These are phyloP conservation scores for Scheffersomyces stipitis DNA, from an alignment of 805 yeast species.

Conservation along the genomic window DNA sequence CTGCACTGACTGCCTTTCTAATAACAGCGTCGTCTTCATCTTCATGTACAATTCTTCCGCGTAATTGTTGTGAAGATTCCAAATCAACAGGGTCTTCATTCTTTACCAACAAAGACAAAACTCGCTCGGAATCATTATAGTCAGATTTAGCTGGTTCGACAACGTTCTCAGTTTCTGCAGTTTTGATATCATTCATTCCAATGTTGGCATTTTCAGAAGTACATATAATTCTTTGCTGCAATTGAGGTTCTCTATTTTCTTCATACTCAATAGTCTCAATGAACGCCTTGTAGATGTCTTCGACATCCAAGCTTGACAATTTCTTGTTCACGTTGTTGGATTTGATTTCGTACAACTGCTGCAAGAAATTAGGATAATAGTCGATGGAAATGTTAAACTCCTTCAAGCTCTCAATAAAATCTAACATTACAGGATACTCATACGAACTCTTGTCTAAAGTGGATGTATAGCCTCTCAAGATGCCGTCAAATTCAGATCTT, in stretches of 20 bases:
- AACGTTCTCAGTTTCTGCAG: not conserved
- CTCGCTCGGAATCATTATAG: constrained; percentile 17
- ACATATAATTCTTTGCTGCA: not conserved
- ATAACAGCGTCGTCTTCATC: constrained; percentile 8
- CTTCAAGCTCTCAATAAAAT: constrained; percentile 12
- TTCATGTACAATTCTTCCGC: constrained; percentile 16
- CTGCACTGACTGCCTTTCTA: constrained; percentile 17
- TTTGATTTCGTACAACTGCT: constrained; percentile 15
- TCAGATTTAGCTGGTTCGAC: constrained; percentile 1
- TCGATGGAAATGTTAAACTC: constrained; percentile 16
- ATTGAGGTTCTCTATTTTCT: not conserved
- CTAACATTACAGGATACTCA: constrained; percentile 10
- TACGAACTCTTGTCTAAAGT: constrained; percentile 5
- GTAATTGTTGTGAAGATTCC: constrained; percentile 1
- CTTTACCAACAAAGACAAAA: constrained; percentile 14
- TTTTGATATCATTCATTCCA: constrained; percentile 1
- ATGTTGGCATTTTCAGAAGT: not conserved
- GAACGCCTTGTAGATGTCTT: constrained; percentile 18
- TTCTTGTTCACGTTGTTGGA: constrained; percentile 5
- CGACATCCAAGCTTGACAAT: constrained; percentile 12
- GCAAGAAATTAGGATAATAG: constrained; percentile 19
- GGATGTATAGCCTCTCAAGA: constrained; percentile 5
- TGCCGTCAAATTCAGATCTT: constrained; percentile 10
- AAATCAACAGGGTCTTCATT: constrained; percentile 7
- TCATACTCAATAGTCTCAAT: constrained; percentile 18